Evolutionary conservation across 2,329 filamentous ascomycete species (phyloP).

Genomic region (Scolecobasidium constrictum): DNA sequence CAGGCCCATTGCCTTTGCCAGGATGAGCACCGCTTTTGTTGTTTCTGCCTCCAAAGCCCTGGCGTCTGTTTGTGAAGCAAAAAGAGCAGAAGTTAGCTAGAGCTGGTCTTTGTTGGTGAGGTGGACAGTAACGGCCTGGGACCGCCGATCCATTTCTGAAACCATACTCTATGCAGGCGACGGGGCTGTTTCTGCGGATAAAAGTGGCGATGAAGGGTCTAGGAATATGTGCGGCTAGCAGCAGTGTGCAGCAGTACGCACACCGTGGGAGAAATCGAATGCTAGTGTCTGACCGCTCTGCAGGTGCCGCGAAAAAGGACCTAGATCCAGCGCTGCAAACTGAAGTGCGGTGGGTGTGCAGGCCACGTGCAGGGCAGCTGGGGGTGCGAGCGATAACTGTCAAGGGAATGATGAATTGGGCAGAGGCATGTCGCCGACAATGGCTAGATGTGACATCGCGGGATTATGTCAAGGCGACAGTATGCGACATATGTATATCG

Average conservation of each 20-base stretch:
- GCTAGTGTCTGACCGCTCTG: background rate
- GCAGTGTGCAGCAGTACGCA: background rate
- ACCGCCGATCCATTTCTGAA: background rate
- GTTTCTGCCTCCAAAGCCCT: constrained; percentile 31
- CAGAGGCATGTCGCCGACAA: background rate
- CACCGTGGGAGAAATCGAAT: background rate
- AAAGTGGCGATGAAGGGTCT: background rate
- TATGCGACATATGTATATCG: too few relatives aligned
- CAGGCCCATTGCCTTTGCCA: constrained; percentile 12
- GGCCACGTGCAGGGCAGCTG: background rate
- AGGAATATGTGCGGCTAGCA: background rate
- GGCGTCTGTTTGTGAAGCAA: constrained; percentile 21
- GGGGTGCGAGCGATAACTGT: background rate
- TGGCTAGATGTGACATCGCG: background rate
- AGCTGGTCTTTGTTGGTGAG: constrained; percentile 21
- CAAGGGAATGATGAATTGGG: background rate
- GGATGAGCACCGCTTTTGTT: constrained; percentile 13
- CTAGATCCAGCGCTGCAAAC: background rate
- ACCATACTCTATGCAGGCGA: background rate
- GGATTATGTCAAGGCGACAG: background rate
- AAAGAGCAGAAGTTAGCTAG: constrained; percentile 18
- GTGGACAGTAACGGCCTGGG: background rate
- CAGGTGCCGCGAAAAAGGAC: background rate
- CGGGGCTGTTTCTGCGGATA: background rate
- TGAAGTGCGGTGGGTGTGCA: background rate